Percentiles rank a stretch among this genome's conserved stretches.
Evolutionary conservation across 441 rosid genomes (phyloP).

Genomic region (Codiaeum variegatum): DNA sequence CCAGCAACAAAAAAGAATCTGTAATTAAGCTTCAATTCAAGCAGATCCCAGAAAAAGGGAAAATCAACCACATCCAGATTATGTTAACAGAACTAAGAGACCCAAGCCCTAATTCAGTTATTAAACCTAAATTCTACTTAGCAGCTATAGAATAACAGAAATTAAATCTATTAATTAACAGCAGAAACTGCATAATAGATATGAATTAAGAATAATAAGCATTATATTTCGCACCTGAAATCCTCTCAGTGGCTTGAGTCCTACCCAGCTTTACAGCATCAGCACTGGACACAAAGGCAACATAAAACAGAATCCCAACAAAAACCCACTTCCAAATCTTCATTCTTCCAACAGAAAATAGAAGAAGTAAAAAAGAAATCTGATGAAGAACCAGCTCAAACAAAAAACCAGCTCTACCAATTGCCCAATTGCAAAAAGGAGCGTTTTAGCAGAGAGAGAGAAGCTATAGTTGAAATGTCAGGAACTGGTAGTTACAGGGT

Average conservation of each 20-base stretch:
- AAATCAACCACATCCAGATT: background rate
- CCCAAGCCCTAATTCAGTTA: slow-evolving; percentile 10
- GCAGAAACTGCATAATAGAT: background rate
- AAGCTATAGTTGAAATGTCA: slow-evolving; percentile 29
- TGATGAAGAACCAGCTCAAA: slow-evolving; percentile 13
- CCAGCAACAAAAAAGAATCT: background rate
- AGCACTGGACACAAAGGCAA: slow-evolving; percentile 33
- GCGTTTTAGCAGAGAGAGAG: slow-evolving; percentile 7
- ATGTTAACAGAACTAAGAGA: background rate
- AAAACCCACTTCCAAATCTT: slow-evolving; percentile 54
- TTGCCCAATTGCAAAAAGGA: too few species aligned
- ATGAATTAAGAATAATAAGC: background rate
- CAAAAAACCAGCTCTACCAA: too few species aligned
- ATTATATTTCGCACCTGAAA: slow-evolving; percentile 52
- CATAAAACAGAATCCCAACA: slow-evolving; percentile 38
- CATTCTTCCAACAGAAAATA: slow-evolving; percentile 26
- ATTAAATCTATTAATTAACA: slow-evolving; percentile 7
- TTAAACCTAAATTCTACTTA: slow-evolving; percentile 3
- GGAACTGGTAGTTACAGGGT: slow-evolving; percentile 23
- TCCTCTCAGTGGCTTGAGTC: slow-evolving; percentile 79
- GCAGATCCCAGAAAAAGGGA: slow-evolving; percentile 16
- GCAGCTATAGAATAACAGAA: slow-evolving; percentile 1
- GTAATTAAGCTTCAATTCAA: background rate
- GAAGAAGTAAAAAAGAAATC: slow-evolving; percentile 17
- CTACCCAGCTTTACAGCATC: slow-evolving; percentile 55